Percentiles rank a stretch among this genome's conserved stretches.
Evolutionary conservation across 1,284 basidiomycete genomes (phyloP).

Genomic region (Pseudozyma sp.): DNA sequence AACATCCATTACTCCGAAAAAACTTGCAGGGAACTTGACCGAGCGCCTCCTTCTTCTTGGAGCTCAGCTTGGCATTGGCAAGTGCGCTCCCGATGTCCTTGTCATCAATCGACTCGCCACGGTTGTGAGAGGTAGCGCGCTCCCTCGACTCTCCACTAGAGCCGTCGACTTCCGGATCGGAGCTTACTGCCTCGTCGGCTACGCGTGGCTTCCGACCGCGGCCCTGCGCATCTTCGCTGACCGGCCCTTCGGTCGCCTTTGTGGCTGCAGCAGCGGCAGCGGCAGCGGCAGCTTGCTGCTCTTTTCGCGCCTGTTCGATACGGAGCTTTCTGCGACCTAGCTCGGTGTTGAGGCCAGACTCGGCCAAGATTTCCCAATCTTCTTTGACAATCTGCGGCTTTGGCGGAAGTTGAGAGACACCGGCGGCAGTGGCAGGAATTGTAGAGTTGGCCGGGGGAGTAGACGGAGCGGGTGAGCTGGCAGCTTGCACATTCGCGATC

Average conservation of each 20-base stretch:
- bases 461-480: background rate
- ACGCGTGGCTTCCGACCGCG: constrained; percentile 26
- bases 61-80: constrained; percentile 64
- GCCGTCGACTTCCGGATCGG: constrained; percentile 18
- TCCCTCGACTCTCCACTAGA: constrained; percentile 31
- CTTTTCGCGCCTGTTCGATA: constrained; percentile 39
- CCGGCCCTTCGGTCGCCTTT: constrained; percentile 11
- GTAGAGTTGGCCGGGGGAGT: background rate
- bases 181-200: constrained; percentile 25
- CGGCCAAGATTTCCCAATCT: constrained; percentile 56
- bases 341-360: constrained; percentile 55
- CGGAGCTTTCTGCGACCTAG: constrained; percentile 51
- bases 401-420: constrained; percentile 30
- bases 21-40: constrained; percentile 99
- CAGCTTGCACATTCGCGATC: background rate
- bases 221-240: constrained; percentile 12
- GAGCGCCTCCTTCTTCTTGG: constrained; percentile 76
- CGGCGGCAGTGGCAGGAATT: constrained; percentile 3
- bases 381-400: constrained; percentile 49
- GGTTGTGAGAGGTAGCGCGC: constrained; percentile 24
- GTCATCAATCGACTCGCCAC: constrained; percentile 43
- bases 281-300: constrained; percentile 39
- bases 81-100: constrained; percentile 61
- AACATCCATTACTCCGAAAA: constrained; percentile 79
- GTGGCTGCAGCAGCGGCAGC: constrained; percentile 36